A percentile compares a stretch with the other conserved stretches of the same genome.
Evolutionary conservation across 495 filamentous ascomycete species (phyloP).

Genomic region (Annulohypoxylon maeteangense): DNA sequence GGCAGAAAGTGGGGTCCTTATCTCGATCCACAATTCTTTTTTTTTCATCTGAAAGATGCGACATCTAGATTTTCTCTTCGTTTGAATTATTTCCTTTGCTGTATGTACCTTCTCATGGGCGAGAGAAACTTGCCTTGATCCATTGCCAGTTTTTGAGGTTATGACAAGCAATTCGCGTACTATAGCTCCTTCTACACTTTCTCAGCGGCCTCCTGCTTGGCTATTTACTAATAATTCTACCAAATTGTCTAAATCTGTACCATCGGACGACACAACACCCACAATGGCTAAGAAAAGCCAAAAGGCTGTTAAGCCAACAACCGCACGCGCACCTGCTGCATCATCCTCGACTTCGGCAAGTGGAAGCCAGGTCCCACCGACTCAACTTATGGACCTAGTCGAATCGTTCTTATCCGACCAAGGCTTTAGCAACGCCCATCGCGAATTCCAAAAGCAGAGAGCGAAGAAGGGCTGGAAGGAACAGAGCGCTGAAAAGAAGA

Average conservation of each 20-base stretch:
- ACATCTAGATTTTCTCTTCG: slow-evolving; percentile 16
- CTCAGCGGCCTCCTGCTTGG: slow-evolving; percentile 53
- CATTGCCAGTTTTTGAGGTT: slow-evolving; percentile 29
- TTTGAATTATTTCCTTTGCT: not conserved
- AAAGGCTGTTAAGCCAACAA: slow-evolving; percentile 37
- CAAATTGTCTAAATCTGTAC: slow-evolving; percentile 20
- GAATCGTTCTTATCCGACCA: slow-evolving; percentile 72
- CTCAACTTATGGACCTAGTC: slow-evolving; percentile 72
- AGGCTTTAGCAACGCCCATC: slow-evolving; percentile 68
- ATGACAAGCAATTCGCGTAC: slow-evolving; percentile 36
- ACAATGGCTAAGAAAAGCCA: slow-evolving; percentile 48
- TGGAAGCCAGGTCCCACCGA: slow-evolving; percentile 55
- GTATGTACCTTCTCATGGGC: slow-evolving; percentile 6
- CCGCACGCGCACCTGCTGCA: slow-evolving; percentile 12
- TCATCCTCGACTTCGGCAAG: slow-evolving; percentile 22
- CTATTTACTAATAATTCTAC: slow-evolving; percentile 58
- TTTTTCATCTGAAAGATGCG: slow-evolving; percentile 32
- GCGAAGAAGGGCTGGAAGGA: slow-evolving; percentile 57
- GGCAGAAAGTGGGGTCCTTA: slow-evolving; percentile 29
- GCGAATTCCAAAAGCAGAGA: slow-evolving; percentile 69
- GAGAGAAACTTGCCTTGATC: not conserved
- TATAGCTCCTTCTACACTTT: slow-evolving; percentile 20
- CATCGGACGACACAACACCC: slow-evolving; percentile 7
- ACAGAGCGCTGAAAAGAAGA: slow-evolving; percentile 37
- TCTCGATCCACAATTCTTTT: slow-evolving; percentile 40